Evolutionary conservation across 2,329 filamentous ascomycete species (phyloP).

Genomic region (Aspergillus persii): DNA sequence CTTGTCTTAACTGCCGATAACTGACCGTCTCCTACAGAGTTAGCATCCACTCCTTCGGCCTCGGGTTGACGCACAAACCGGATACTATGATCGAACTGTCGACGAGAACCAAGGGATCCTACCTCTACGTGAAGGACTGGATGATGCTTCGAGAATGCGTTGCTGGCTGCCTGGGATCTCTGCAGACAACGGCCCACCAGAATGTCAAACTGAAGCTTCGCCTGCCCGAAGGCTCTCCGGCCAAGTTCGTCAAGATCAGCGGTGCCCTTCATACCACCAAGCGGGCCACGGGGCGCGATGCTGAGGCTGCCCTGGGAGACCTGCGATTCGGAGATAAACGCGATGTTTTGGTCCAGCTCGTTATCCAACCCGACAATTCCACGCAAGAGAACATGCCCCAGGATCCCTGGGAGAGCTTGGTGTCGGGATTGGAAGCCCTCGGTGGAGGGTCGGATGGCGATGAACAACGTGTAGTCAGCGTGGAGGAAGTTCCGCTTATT

Average conservation of each 20-base stretch:
- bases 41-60: constrained; percentile 91
- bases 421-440: constrained; percentile 90
- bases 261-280: constrained; percentile 95
- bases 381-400: constrained; percentile 82
- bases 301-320: constrained; percentile 88
- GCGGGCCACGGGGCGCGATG: constrained; percentile 88
- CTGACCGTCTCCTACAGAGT: constrained; percentile 57
- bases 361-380: constrained; percentile 82
- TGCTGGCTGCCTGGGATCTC: constrained; percentile 83
- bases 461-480: constrained; percentile 75
- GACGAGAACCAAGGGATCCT: constrained; percentile 90
- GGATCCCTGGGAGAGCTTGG: constrained; percentile 95
- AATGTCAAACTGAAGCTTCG: constrained; percentile 95
- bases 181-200: constrained; percentile 95
- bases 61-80: constrained; percentile 95
- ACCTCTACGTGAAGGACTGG: constrained; percentile 99
- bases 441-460: constrained; percentile 85
- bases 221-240: constrained; percentile 90
- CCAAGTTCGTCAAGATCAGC: constrained; percentile 98
- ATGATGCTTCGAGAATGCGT: constrained; percentile 99
- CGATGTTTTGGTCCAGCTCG: constrained; percentile 90
- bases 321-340: constrained; percentile 92
- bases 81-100: constrained; percentile 99
- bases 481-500: constrained; percentile 92
- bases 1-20: neutral